phyloP scores from a whole-genome alignment of 139 green algal genomes.

The Coelastrella sp. region DNA sequence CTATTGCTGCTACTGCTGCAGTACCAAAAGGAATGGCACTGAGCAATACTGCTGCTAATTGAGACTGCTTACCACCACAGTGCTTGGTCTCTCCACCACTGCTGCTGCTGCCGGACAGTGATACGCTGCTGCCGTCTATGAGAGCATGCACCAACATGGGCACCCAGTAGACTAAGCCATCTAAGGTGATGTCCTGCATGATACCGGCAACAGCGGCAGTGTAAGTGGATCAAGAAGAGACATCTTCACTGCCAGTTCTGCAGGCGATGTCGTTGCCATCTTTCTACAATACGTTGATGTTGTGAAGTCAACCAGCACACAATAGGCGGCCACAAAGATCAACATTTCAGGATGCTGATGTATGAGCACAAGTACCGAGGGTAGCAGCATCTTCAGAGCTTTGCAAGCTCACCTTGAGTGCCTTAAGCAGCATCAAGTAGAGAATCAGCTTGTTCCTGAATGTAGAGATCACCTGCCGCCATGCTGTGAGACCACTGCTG shows the following conservation, averaged over 20 bases:
- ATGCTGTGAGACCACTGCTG: not conserved
- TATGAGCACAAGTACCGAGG: no score
- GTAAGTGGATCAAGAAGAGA: not conserved
- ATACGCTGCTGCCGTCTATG: not conserved
- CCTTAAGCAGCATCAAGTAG: conserved; percentile 45
- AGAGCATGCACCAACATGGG: conserved; percentile 42
- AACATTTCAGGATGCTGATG: no score
- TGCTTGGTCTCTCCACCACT: not conserved
- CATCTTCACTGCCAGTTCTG: no score
- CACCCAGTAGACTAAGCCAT: conserved; percentile 44
- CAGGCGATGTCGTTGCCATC: no score
- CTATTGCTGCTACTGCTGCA: conserved; percentile 31
- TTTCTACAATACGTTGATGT: no score
- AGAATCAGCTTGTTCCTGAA: conserved; percentile 26
- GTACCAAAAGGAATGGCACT: conserved; percentile 23
- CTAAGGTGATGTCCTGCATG: conserved; percentile 37
- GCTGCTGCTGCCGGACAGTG: not conserved
- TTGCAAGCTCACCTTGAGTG: conserved; percentile 39
- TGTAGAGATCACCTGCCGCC: not conserved
- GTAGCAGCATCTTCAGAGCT: not conserved
- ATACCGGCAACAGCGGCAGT: not conserved
- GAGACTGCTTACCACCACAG: conserved; percentile 40
- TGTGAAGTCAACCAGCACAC: no score
- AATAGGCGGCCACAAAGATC: no score
- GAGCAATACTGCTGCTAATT: conserved; percentile 32